These are phyloP conservation scores for Ogataea siamensis DNA, from an alignment of 805 yeast genomes.

Conservation along the genomic window DNA sequence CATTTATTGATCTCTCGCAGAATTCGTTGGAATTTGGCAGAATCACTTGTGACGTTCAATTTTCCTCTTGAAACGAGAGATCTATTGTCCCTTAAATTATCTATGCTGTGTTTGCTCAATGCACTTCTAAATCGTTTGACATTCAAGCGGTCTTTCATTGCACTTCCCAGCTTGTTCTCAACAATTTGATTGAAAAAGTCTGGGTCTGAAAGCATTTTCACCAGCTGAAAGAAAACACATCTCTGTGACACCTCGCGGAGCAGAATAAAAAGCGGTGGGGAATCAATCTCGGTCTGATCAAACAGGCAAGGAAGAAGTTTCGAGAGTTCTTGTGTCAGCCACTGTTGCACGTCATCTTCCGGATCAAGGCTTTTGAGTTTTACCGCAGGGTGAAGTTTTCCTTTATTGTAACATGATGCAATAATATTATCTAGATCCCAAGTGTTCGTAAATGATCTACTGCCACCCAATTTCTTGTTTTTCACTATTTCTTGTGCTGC, in stretches of 20 bases:
- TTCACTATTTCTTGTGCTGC: conserved; percentile 39
- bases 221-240: conserved; percentile 52
- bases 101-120: conserved; percentile 58
- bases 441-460: conserved; percentile 23
- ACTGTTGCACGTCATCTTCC: conserved; percentile 45
- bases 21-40: conserved; percentile 41
- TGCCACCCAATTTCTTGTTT: conserved; percentile 24
- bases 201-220: conserved; percentile 58
- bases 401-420: conserved; percentile 46
- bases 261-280: conserved; percentile 48
- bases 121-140: conserved; percentile 71
- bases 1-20: conserved; percentile 35
- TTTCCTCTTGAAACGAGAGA: conserved; percentile 32
- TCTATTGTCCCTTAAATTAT: conserved; percentile 7
- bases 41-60: conserved; percentile 40
- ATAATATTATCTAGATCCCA: conserved; percentile 40
- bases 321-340: conserved; percentile 44
- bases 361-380: conserved; percentile 35
- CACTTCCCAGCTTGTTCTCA: conserved; percentile 56
- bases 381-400: conserved; percentile 60
- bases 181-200: conserved; percentile 74
- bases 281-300: conserved; percentile 43
- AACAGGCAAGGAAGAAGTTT: conserved; percentile 50
- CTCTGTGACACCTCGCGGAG: conserved; percentile 63
- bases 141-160: conserved; percentile 70